Base-by-base conservation (phyloP, 352 stramenopile genomes). In the Globisporangium nagaii region DNA sequence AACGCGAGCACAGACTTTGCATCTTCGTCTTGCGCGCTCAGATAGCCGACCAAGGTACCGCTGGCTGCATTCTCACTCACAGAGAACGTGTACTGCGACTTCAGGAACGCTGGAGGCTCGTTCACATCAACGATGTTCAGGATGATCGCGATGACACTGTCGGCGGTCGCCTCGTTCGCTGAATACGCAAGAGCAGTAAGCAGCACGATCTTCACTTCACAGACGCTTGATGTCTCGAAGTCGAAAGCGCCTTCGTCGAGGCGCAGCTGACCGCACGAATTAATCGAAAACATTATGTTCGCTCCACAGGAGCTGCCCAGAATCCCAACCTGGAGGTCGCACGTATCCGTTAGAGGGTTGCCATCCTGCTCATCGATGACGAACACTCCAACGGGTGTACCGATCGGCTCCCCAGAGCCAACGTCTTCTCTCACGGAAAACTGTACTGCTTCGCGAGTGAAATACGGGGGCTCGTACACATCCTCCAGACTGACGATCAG, bases 381-480 rank as follows among this genome's bases (percentile, higher is more conserved):
- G 27, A 34, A 41, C 13, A 39, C 28, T 1, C 31, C 12, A 1
- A 57, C 19, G 22, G 39, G 12, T 1, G 22, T 20, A 2, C 51
- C 51, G 1, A 57, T 20, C 0, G 79, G 52, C 3, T 1, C 56
- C 3, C 79, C n/a, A 3, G 44, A 42, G 2, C 9, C 32, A 43
- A 69, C 30, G 4, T 75, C 63, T 51, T 86, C 75, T 1, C 47
- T 37, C 10, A 73, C 50, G 3, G 34, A 27, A 24, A 83, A 65
- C 6, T 55, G 47, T n/a, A 80, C 34, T 1, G 53, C 22, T 8
- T 65, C 45, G 8, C 60, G 49, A 0, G 49, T 66, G 34, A 86
- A 83, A 3, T 60, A 73, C 12, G 73, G 66, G 0, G 73, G 64
- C 39, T 86, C 75, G 20, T 70, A 75, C n/a, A 86, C 73, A 36